Evolutionary conservation across 2,329 filamentous ascomycete species (phyloP).

Genomic region (Cyphellophora europaea): DNA sequence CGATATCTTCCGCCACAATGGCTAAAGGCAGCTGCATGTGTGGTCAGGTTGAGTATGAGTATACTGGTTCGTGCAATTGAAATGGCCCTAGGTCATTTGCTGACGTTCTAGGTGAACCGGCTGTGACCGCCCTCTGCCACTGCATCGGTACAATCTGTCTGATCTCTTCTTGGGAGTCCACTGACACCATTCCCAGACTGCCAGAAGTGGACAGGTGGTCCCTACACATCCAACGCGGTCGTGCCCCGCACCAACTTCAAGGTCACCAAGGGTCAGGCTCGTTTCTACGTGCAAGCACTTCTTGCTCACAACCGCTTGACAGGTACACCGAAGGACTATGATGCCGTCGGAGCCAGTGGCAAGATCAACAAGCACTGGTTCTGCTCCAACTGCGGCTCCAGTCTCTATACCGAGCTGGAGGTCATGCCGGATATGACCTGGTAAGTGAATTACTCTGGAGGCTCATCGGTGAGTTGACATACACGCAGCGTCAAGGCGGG

Average conservation of each 20-base stretch:
- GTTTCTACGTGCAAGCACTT: too few species aligned
- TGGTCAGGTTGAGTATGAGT: conserved; percentile 22
- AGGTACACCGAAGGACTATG: conserved; percentile 41
- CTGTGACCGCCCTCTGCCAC: conserved; percentile 41
- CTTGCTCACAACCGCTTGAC: background rate
- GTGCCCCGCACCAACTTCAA: conserved; percentile 38
- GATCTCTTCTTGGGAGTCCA: too few species aligned
- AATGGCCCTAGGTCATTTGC: too few species aligned
- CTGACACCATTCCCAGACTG: background rate
- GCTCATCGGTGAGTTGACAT: too few species aligned
- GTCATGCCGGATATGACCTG: conserved; percentile 42
- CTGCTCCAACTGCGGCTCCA: conserved; percentile 43
- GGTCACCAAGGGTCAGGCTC: conserved; percentile 39
- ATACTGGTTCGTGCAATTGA: conserved; percentile 18
- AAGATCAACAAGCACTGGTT: conserved; percentile 50
- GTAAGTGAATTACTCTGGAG: too few species aligned
- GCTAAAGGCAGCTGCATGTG: conserved; percentile 26
- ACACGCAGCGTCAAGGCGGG: conserved; percentile 48
- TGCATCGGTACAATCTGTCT: conserved; percentile 43
- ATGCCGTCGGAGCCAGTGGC: conserved; percentile 38
- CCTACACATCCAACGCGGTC: conserved; percentile 46
- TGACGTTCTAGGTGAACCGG: conserved; percentile 32
- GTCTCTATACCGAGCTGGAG: conserved; percentile 44
- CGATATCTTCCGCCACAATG: too few species aligned
- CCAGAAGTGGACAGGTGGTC: conserved; percentile 40